A percentile compares a stretch with the other conserved stretches of the same genome.
Evolutionary conservation across 2,329 filamentous ascomycete species (phyloP).

Genomic region (Myriosclerotinia scirpicola): DNA sequence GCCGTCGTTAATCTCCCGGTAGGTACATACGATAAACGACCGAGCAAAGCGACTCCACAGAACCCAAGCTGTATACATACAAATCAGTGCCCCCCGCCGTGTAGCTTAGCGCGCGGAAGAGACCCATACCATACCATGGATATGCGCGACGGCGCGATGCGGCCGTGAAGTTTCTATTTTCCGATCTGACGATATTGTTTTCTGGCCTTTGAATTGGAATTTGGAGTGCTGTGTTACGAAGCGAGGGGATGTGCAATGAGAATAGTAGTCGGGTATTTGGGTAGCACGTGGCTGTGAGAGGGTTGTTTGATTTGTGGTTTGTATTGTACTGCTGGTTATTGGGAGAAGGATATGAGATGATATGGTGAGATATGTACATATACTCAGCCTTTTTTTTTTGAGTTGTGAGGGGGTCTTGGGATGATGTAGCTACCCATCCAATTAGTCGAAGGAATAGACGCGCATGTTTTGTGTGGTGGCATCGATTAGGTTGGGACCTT

Average conservation of each 20-base stretch:
- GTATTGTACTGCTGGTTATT: conserved; percentile 16
- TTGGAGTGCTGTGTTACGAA: too few relatives aligned
- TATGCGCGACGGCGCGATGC: conserved; percentile 18
- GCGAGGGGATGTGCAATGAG: conserved; percentile 6
- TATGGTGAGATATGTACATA: not conserved
- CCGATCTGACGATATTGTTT: not conserved
- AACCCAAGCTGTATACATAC: conserved; percentile 2
- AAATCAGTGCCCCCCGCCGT: conserved; percentile 4
- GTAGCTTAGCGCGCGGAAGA: conserved; percentile 22
- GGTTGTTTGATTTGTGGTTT: not conserved
- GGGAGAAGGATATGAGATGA: not conserved
- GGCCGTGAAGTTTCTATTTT: conserved; percentile 20
- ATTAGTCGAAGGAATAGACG: conserved; percentile 6
- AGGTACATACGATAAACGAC: conserved; percentile 2
- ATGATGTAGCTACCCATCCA: not conserved
- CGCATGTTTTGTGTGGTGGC: conserved; percentile 6
- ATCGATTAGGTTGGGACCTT: not conserved
- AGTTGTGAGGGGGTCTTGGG: not conserved
- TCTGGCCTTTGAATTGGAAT: too few relatives aligned
- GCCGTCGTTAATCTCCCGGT: not conserved
- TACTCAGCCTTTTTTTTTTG: conserved; percentile 13
- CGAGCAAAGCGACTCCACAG: conserved; percentile 9
- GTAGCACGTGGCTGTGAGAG: conserved; percentile 6
- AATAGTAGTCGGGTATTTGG: conserved; percentile 11
- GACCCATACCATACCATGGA: too few relatives aligned